A percentile compares a stretch with the other conserved stretches of the same genome.
Evolutionary conservation across 176 grass and related monocot species (phyloP).

Genomic region (Echinochloa phyllopogon): DNA sequence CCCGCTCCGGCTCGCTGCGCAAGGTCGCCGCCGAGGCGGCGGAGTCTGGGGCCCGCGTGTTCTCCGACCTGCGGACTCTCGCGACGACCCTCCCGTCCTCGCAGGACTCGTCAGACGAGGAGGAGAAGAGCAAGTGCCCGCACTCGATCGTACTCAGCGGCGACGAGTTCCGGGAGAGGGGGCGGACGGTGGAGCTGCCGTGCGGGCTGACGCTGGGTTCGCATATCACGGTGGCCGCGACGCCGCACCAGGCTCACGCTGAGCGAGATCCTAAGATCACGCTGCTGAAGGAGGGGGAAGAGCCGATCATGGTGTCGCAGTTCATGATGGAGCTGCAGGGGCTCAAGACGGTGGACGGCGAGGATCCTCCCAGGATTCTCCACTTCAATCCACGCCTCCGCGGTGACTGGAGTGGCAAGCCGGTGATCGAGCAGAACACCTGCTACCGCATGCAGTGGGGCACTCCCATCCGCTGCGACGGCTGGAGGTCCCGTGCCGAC

Average conservation of each 20-base stretch:
- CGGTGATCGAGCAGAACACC: conserved; percentile 96
- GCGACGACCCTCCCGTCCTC: neutral
- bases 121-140: conserved; percentile 64
- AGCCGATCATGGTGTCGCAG: conserved; percentile 92
- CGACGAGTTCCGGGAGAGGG: conserved; percentile 58
- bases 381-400: conserved; percentile 94
- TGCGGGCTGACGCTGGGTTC: conserved; percentile 95
- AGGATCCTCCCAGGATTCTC: conserved; percentile 93
- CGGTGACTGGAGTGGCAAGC: conserved; percentile 93
- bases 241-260: conserved; percentile 62
- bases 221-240: conserved; percentile 80
- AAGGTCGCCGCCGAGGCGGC: conserved; percentile 71
- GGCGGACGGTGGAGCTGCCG: conserved; percentile 73
- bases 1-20: conserved; percentile 58
- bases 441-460: conserved; percentile 99
- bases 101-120: neutral
- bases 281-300: conserved; percentile 65
- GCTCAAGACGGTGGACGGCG: conserved; percentile 81
- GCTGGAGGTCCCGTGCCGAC: conserved; percentile 76
- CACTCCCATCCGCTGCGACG: conserved; percentile 71
- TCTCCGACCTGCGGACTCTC: conserved; percentile 51
- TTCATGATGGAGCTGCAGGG: conserved; percentile 99
- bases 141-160: conserved; percentile 76
- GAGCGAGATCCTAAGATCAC: conserved; percentile 88
- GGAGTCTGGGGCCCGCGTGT: conserved; percentile 58